Percentiles rank a stretch among this genome's conserved stretches.
Conservation (phyloP, 352 stramenopile genomes). For the Pythium grandisporangium region DNA sequence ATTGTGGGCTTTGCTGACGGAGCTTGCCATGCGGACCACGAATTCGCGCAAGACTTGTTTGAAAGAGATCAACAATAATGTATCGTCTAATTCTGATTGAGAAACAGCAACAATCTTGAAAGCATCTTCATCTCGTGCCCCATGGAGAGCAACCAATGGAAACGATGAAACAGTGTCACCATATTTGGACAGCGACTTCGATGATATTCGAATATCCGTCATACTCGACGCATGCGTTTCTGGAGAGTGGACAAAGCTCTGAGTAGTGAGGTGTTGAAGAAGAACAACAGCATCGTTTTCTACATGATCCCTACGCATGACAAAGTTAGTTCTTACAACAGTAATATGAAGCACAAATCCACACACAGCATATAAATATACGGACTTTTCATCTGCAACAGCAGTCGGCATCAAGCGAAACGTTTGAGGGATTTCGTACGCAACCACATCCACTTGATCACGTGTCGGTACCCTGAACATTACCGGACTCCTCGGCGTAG, state of each 20-base stretch:
- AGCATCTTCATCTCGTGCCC: slow-evolving; percentile 54
- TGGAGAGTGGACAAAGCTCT: slow-evolving; percentile 54
- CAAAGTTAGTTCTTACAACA: slow-evolving; percentile 1
- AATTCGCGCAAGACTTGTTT: slow-evolving; percentile 31
- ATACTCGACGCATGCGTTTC: slow-evolving; percentile 56
- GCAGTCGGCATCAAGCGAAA: slow-evolving; percentile 55
- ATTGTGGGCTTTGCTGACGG: not conserved
- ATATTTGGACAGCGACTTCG: slow-evolving; percentile 27
- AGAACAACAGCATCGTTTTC: slow-evolving; percentile 41
- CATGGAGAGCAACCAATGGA: slow-evolving; percentile 31
- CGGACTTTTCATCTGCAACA: slow-evolving; percentile 42
- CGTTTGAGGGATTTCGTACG: slow-evolving; percentile 26
- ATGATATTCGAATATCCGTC: slow-evolving; percentile 53
- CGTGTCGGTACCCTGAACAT: no score
- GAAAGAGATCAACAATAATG: slow-evolving; percentile 51
- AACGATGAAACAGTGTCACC: slow-evolving; percentile 21
- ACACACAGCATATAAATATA: slow-evolving; percentile 2
- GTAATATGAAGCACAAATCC: not conserved
- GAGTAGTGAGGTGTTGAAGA: slow-evolving; percentile 38
- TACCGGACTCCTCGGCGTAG: no score
- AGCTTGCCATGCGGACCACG: slow-evolving; percentile 23
- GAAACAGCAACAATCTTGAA: slow-evolving; percentile 49
- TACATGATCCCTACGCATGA: slow-evolving; percentile 22
- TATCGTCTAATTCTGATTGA: slow-evolving; percentile 41
- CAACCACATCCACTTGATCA: no score